These are phyloP conservation scores for Pyrus pyrifolia DNA, from an alignment of 306 rosid species.

Conservation along the genomic window DNA sequence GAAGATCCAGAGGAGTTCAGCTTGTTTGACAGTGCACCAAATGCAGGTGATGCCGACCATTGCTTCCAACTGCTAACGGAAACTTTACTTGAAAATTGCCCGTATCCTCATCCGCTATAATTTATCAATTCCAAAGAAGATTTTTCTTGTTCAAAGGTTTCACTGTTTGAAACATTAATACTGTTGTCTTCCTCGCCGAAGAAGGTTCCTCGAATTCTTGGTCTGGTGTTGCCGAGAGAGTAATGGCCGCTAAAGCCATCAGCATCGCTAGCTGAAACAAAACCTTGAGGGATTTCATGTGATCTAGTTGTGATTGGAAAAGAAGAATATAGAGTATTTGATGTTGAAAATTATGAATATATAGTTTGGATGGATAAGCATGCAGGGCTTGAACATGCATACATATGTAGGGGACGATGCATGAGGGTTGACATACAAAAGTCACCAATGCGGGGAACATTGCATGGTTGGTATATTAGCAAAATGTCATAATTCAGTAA, in stretches of 20 bases:
- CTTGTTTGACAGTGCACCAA: not conserved
- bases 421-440: no score
- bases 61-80: slow-evolving; percentile 3
- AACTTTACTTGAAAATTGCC: not conserved
- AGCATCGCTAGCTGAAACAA: not conserved
- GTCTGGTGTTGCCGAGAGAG: not conserved
- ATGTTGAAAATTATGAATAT: no score
- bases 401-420: no score
- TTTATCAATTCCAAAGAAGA: no score
- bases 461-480: no score
- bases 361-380: no score
- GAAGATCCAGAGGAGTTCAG: slow-evolving; percentile 17
- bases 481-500: no score
- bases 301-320: not conserved
- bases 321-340: no score
- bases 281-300: not conserved
- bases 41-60: slow-evolving; percentile 12
- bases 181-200: not conserved
- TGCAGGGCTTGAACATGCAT: no score
- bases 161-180: no score
- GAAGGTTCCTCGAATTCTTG: not conserved
- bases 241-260: not conserved
- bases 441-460: no score
- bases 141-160: not conserved
- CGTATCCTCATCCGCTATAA: no score